Evolutionary conservation across 23 red algal genomes (phyloP).

Genomic region (Gracilariopsis chorda): DNA sequence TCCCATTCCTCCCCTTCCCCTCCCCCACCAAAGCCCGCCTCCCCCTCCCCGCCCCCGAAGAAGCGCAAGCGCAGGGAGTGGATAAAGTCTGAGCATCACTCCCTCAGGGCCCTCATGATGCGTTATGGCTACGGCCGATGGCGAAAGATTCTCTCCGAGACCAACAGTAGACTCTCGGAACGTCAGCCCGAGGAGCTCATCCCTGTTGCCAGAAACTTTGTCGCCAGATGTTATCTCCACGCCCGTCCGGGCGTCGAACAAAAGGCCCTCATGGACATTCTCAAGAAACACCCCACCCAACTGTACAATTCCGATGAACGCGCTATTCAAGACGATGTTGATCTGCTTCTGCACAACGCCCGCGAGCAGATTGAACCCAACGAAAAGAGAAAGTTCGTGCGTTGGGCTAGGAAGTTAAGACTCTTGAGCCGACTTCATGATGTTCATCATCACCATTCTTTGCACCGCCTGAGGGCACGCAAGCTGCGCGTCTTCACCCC

Average conservation of each 20-base stretch:
- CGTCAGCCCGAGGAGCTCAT: slow-evolving; percentile 70
- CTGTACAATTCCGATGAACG: neutral
- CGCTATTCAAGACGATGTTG: neutral
- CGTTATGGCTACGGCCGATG: slow-evolving; percentile 88
- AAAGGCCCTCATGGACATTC: slow-evolving; percentile 70
- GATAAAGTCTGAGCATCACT: slow-evolving; percentile 65
- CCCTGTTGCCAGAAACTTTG: slow-evolving; percentile 53
- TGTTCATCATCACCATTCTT: slow-evolving; percentile 41
- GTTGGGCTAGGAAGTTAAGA: slow-evolving; percentile 83
- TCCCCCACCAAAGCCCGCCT: neutral
- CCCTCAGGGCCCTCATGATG: slow-evolving; percentile 65
- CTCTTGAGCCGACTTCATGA: slow-evolving; percentile 72
- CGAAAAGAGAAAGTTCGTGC: slow-evolving; percentile 83
- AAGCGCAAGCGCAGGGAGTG: slow-evolving; percentile 51
- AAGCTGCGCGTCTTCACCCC: slow-evolving; percentile 66
- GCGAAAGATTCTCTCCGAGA: slow-evolving; percentile 59
- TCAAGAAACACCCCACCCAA: slow-evolving; percentile 32
- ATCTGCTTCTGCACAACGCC: slow-evolving; percentile 9
- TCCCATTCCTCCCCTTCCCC: neutral
- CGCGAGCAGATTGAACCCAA: neutral
- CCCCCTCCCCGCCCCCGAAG: neutral
- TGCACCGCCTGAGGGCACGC: slow-evolving; percentile 55
- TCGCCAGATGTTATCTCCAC: slow-evolving; percentile 66
- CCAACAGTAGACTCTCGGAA: slow-evolving; percentile 62
- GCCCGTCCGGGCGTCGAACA: slow-evolving; percentile 54